A percentile compares a stretch with the other conserved stretches of the same genome.
These are phyloP conservation scores for Tylopilus rubrobrunneus DNA, from an alignment of 768 basidiomycete genomes.

Conservation along the genomic window DNA sequence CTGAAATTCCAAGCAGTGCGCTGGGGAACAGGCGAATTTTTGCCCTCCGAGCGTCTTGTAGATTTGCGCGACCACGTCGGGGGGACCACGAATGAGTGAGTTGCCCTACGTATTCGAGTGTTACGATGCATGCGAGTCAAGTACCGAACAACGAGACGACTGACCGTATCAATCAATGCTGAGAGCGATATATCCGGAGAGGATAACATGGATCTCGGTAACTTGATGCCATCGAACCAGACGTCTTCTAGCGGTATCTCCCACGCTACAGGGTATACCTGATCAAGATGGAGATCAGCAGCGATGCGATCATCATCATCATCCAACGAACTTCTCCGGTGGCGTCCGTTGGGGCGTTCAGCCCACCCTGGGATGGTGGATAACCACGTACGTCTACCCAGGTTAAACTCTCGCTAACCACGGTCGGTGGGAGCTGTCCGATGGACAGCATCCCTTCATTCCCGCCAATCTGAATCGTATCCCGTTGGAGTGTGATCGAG, in stretches of 20 bases:
- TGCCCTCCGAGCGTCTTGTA: conserved; percentile 37
- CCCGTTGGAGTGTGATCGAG: conserved; percentile 62
- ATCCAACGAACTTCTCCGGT: conserved; percentile 52
- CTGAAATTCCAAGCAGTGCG: conserved; percentile 62
- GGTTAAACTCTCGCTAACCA: conserved; percentile 47
- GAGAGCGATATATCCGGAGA: conserved; percentile 50
- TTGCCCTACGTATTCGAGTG: conserved; percentile 49
- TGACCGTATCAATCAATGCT: conserved; percentile 69
- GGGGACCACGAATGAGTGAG: conserved; percentile 71
- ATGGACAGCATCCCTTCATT: conserved; percentile 63
- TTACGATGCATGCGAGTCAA: background rate
- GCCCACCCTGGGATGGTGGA: conserved; percentile 45
- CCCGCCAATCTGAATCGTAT: conserved; percentile 63
- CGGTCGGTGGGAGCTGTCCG: conserved; percentile 55
- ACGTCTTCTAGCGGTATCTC: conserved; percentile 70
- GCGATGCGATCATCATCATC: background rate
- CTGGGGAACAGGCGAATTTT: conserved; percentile 53
- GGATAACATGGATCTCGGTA: conserved; percentile 54
- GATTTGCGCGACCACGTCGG: conserved; percentile 58
- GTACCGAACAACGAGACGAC: background rate
- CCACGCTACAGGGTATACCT: conserved; percentile 67
- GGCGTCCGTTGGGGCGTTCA: conserved; percentile 51
- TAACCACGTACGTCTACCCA: conserved; percentile 67
- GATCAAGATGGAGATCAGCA: conserved; percentile 3
- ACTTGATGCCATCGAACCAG: conserved; percentile 58